These are phyloP conservation scores for Haberlea rhodopensis DNA, from an alignment of 257 asterid genomes.

Conservation along the genomic window DNA sequence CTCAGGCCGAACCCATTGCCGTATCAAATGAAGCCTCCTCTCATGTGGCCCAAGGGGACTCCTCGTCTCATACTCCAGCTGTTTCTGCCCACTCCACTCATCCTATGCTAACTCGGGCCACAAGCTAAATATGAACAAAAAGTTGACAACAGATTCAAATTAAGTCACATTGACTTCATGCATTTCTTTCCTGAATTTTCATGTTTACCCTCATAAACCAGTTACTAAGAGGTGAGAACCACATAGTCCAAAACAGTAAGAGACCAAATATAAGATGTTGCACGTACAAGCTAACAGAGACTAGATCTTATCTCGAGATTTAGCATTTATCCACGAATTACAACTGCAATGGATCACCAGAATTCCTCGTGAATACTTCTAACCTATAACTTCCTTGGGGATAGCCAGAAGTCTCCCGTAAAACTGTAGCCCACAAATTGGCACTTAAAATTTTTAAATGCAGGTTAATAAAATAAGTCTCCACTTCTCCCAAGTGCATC, in stretches of 20 bases:
- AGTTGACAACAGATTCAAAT: conserved; percentile 3
- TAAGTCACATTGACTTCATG: neutral
- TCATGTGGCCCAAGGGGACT: no score
- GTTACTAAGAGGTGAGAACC: neutral
- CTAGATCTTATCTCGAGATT: conserved; percentile 9
- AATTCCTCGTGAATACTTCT: no score
- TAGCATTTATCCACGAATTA: conserved; percentile 12
- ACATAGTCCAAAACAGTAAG: conserved; percentile 5
- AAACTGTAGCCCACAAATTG: conserved; percentile 7
- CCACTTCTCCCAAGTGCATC: conserved; percentile 4
- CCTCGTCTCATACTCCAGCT: no score
- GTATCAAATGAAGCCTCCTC: no score
- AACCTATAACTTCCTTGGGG: neutral
- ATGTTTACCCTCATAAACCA: conserved; percentile 17
- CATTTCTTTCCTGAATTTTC: neutral
- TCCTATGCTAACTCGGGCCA: no score
- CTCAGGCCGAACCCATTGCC: no score
- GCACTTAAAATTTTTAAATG: conserved; percentile 4
- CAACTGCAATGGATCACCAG: conserved; percentile 15
- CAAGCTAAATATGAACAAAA: conserved; percentile 8
- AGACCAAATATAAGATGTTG: neutral
- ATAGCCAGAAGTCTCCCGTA: conserved; percentile 8
- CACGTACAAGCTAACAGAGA: neutral
- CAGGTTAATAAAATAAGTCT: conserved; percentile 14
- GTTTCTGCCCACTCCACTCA: no score